Evolutionary conservation across 768 basidiomycete genomes (phyloP).

Genomic region (Serendipita sp.): DNA sequence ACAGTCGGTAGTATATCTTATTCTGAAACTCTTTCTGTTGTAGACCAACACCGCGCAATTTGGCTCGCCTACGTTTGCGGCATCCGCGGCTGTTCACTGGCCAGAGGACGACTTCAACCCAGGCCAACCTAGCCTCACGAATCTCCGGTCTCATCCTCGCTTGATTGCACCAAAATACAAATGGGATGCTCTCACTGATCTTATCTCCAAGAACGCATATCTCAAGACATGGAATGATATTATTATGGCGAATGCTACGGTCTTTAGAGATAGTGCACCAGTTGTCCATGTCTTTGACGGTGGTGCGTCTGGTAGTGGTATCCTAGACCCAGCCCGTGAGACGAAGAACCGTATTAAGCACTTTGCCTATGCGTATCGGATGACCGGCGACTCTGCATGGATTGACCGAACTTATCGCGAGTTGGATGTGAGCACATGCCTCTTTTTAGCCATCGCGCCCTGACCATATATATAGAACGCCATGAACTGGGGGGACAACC

Average conservation of each 20-base stretch:
- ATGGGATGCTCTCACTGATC: slow-evolving; percentile 23
- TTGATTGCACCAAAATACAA: slow-evolving; percentile 25
- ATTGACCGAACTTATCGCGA: slow-evolving; percentile 25
- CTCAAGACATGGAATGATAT: slow-evolving; percentile 27
- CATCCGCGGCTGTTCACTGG: slow-evolving; percentile 21
- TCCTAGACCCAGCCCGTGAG: slow-evolving; percentile 24
- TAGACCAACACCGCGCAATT: slow-evolving; percentile 20
- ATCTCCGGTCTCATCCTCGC: slow-evolving; percentile 23
- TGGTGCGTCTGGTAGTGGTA: slow-evolving; percentile 24
- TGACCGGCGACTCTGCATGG: slow-evolving; percentile 26
- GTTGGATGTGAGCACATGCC: slow-evolving; percentile 16
- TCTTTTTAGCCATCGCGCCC: too few relatives aligned
- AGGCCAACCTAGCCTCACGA: slow-evolving; percentile 14
- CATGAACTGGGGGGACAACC: slow-evolving; percentile 15
- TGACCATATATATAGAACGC: slow-evolving; percentile 15
- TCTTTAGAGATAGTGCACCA: slow-evolving; percentile 17
- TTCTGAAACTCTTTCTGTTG: neutral
- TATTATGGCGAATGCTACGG: slow-evolving; percentile 24
- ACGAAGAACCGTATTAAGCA: slow-evolving; percentile 28
- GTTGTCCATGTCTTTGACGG: slow-evolving; percentile 22
- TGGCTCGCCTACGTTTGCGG: slow-evolving; percentile 18
- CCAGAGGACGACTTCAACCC: slow-evolving; percentile 11
- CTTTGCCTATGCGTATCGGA: slow-evolving; percentile 25
- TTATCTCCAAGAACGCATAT: slow-evolving; percentile 26
- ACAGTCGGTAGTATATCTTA: neutral